Percentiles rank a stretch among this genome's conserved stretches.
phyloP scores from a whole-genome alignment of 2,329 filamentous ascomycete genomes.

The Sclerotinia sclerotiorum region DNA sequence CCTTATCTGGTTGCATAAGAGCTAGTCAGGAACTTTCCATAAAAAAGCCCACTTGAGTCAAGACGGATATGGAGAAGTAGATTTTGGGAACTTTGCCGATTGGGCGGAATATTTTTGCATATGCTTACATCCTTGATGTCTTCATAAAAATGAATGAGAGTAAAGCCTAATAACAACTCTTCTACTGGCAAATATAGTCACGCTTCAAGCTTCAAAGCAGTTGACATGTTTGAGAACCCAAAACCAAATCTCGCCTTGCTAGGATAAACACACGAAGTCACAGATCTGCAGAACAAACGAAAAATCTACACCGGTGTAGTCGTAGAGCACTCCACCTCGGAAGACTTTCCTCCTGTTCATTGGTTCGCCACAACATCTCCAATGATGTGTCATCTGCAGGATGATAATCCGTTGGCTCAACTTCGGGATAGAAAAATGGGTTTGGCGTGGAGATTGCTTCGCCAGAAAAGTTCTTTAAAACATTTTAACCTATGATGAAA shows the following conservation, averaged over 20 bases:
- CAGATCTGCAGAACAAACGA: not conserved
- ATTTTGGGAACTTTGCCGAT: constrained; percentile 18
- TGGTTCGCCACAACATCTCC: not conserved
- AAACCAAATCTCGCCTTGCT: not conserved
- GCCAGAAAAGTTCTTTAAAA: not conserved
- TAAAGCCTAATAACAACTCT: not conserved
- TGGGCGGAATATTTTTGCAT: not conserved
- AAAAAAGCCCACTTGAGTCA: not conserved
- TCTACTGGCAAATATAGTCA: not conserved
- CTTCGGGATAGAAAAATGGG: not conserved
- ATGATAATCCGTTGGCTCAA: not conserved
- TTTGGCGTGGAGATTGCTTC: not conserved
- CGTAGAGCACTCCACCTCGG: not conserved
- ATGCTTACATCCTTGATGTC: not conserved
- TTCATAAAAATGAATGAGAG: not conserved
- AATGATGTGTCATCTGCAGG: not conserved
- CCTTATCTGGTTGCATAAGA: not conserved
- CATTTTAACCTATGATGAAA: too few species aligned
- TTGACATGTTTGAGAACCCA: not conserved
- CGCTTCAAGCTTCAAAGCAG: not conserved
- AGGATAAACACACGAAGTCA: not conserved
- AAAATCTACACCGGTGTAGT: not conserved
- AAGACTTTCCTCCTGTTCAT: constrained; percentile 1
- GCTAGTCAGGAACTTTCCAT: not conserved
- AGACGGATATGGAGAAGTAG: not conserved